A percentile compares a stretch with the other conserved stretches of the same genome.
These are phyloP conservation scores for Graphiopsis chlorocephala DNA, from an alignment of 2,329 filamentous ascomycete species.

Conservation along the genomic window DNA sequence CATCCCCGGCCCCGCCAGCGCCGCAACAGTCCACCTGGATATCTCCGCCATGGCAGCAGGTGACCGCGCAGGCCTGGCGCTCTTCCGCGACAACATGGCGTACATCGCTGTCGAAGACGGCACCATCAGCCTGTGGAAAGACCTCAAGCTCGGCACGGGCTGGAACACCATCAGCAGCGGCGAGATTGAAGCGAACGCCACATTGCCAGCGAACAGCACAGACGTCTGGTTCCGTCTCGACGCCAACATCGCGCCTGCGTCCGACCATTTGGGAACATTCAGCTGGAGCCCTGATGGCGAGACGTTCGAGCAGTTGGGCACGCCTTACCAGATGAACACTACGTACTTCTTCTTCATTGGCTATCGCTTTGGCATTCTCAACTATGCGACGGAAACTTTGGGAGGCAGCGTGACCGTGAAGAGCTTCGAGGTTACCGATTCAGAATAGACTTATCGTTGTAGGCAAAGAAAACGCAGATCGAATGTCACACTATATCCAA, in stretches of 20 bases:
- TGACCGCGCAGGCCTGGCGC: slow-evolving; percentile 52
- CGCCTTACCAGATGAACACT: slow-evolving; percentile 34
- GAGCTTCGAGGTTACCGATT: slow-evolving; percentile 16
- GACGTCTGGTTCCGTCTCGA: slow-evolving; percentile 36
- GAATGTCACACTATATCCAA: background rate
- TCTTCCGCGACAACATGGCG: slow-evolving; percentile 53
- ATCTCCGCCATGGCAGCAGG: slow-evolving; percentile 50
- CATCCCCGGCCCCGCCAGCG: slow-evolving; percentile 41
- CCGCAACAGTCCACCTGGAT: slow-evolving; percentile 52
- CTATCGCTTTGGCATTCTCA: slow-evolving; percentile 40
- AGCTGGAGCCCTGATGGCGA: slow-evolving; percentile 39
- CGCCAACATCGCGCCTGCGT: slow-evolving; percentile 37
- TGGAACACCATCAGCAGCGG: slow-evolving; percentile 36
- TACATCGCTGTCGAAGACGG: slow-evolving; percentile 52
- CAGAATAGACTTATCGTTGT: background rate
- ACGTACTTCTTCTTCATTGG: slow-evolving; percentile 40
- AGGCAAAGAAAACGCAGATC: background rate
- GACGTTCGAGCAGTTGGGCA: slow-evolving; percentile 33
- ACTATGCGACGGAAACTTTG: slow-evolving; percentile 36
- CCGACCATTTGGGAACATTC: slow-evolving; percentile 32
- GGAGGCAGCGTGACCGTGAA: slow-evolving; percentile 31
- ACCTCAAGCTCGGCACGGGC: slow-evolving; percentile 35
- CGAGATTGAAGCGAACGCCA: slow-evolving; percentile 26
- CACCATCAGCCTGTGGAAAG: slow-evolving; percentile 38
- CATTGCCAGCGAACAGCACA: slow-evolving; percentile 19